phyloP scores from a whole-genome alignment of 2,329 filamentous ascomycete genomes.

The Septoria petroselini region DNA sequence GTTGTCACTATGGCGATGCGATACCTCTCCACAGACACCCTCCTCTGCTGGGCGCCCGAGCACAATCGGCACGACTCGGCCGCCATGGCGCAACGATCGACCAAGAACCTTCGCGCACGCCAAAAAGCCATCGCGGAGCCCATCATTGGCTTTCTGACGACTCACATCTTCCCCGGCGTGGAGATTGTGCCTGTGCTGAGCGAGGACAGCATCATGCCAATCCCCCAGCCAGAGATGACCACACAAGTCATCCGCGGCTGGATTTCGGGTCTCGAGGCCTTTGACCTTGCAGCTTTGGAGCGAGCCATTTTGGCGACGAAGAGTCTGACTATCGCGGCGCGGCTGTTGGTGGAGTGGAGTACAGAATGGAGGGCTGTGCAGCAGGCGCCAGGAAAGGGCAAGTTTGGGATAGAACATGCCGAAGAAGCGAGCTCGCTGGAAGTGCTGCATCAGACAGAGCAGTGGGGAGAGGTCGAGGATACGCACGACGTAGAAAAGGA shows the following conservation, averaged over 20 bases:
- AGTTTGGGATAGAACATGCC: constrained; percentile 80
- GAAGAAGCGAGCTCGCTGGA: constrained; percentile 75
- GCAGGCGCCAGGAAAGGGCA: constrained; percentile 39
- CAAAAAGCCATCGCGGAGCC: constrained; percentile 68
- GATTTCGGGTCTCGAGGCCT: constrained; percentile 68
- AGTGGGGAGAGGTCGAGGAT: constrained; percentile 97
- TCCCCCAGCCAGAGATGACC: constrained; percentile 70
- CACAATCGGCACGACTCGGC: constrained; percentile 48
- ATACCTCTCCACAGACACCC: constrained; percentile 86
- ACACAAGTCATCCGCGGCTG: constrained; percentile 73
- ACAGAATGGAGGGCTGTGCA: constrained; percentile 61
- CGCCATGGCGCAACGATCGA: constrained; percentile 13
- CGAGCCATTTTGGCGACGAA: constrained; percentile 80
- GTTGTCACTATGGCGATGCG: constrained; percentile 70
- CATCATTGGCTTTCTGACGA: constrained; percentile 68
- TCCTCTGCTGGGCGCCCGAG: constrained; percentile 82
- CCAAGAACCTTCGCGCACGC: constrained; percentile 58
- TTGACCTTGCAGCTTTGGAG: constrained; percentile 84
- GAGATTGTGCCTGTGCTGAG: constrained; percentile 79
- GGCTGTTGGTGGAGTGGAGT: constrained; percentile 85
- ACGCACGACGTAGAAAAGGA: constrained; percentile 95
- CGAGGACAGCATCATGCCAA: constrained; percentile 70
- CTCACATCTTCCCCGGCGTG: constrained; percentile 78
- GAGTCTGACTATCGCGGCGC: constrained; percentile 72
- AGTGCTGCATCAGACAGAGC: constrained; percentile 81